These are phyloP conservation scores for Pachyrhizus erosus DNA, from an alignment of 306 rosid genomes.

Conservation along the genomic window DNA sequence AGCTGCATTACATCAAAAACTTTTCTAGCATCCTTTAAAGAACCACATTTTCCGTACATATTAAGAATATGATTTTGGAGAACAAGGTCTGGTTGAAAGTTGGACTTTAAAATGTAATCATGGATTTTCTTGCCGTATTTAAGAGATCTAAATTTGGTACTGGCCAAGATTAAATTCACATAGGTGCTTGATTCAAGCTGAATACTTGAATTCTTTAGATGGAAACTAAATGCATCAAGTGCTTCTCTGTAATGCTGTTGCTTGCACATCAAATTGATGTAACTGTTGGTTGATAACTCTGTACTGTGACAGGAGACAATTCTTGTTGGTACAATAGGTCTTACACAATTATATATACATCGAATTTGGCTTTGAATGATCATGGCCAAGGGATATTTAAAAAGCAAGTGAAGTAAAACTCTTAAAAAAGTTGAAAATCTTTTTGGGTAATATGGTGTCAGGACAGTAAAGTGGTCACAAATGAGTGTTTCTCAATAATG, in stretches of 20 bases:
- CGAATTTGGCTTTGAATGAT: conserved; percentile 48
- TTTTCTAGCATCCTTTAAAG: conserved; percentile 67
- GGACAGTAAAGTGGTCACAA: conserved; percentile 13
- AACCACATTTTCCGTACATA: conserved; percentile 85
- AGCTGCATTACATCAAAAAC: conserved; percentile 70
- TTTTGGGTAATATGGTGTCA: conserved; percentile 18
- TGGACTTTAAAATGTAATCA: conserved; percentile 52
- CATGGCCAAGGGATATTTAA: conserved; percentile 33
- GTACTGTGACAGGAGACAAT: conserved; percentile 33
- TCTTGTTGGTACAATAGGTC: conserved; percentile 32
- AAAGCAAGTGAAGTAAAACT: conserved; percentile 28
- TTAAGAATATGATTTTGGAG: conserved; percentile 72
- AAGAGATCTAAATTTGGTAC: conserved; percentile 68
- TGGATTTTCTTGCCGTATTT: conserved; percentile 66
- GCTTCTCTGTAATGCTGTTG: conserved; percentile 65
- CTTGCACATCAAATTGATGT: conserved; percentile 59
- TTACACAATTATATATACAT: conserved; percentile 41
- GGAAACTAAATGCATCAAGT: conserved; percentile 62
- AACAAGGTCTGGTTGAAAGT: conserved; percentile 51
- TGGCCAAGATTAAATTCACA: conserved; percentile 62
- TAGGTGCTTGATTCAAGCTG: conserved; percentile 57
- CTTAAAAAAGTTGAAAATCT: conserved; percentile 15
- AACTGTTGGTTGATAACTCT: conserved; percentile 51
- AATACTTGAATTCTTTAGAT: conserved; percentile 41
- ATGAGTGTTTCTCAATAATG: conserved; percentile 21